phyloP scores from a whole-genome alignment of 495 filamentous ascomycete species.

The Neurospora sp. region DNA sequence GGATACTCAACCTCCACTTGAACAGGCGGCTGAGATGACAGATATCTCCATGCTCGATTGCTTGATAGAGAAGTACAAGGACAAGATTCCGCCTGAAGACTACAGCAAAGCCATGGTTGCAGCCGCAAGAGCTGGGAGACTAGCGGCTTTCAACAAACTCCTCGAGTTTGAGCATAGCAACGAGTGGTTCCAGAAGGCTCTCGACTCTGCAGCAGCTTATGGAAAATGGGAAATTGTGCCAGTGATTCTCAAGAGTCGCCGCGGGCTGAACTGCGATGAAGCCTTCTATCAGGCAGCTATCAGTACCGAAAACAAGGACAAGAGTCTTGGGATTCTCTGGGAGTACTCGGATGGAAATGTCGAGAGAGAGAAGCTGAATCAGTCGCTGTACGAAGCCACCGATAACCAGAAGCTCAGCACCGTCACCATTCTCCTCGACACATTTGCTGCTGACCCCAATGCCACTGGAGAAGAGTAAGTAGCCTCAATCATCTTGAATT shows the following conservation, averaged over 20 bases:
- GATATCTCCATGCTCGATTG: conserved; percentile 25
- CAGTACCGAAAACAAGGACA: not conserved
- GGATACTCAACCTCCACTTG: conserved; percentile 18
- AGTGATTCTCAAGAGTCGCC: not conserved
- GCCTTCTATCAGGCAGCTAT: not conserved
- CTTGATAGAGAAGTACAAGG: conserved; percentile 16
- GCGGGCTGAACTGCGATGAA: not conserved
- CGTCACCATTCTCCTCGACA: not conserved
- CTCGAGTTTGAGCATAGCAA: not conserved
- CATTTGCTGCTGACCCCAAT: not conserved
- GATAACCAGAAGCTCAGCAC: not conserved
- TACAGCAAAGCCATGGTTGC: conserved; percentile 16
- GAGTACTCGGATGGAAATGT: not conserved
- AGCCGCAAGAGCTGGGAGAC: not conserved
- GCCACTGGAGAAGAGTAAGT: not conserved
- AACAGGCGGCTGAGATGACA: conserved; percentile 17
- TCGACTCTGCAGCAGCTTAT: not conserved
- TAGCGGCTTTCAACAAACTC: not conserved
- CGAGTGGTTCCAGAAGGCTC: not conserved
- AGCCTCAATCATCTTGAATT: not conserved
- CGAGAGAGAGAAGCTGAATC: not conserved
- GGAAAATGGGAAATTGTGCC: not conserved
- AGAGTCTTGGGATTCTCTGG: not conserved
- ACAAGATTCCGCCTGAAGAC: conserved; percentile 4
- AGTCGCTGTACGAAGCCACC: not conserved